These are phyloP conservation scores for Trametes gibbosa DNA, from an alignment of 768 basidiomycete species.

Conservation along the genomic window DNA sequence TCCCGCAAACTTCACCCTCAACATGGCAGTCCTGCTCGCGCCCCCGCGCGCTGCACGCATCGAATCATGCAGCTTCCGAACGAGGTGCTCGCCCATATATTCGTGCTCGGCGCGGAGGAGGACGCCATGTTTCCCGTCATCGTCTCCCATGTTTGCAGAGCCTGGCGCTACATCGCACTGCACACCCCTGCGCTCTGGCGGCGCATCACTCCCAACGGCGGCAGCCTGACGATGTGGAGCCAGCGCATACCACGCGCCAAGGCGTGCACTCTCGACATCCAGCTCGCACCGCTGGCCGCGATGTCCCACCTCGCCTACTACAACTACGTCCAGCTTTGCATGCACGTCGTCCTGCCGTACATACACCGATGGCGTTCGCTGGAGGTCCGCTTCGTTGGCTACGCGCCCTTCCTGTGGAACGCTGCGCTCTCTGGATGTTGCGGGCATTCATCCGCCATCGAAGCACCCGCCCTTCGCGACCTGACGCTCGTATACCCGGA, in stretches of 20 bases:
- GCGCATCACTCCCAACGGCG: constrained; percentile 49
- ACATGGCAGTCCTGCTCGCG: background rate
- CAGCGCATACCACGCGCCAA: constrained; percentile 59
- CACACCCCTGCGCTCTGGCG: constrained; percentile 66
- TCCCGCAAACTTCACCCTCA: constrained; percentile 2
- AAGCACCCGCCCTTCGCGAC: constrained; percentile 48
- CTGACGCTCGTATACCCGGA: constrained; percentile 55
- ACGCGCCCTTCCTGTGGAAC: constrained; percentile 67
- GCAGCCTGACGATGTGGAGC: constrained; percentile 55
- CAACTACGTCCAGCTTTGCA: constrained; percentile 51
- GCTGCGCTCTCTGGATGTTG: constrained; percentile 58
- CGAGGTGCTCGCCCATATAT: constrained; percentile 64
- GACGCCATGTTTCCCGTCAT: constrained; percentile 56
- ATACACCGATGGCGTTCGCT: constrained; percentile 62
- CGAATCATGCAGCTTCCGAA: constrained; percentile 57
- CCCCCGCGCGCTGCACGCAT: constrained; percentile 32
- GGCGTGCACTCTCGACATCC: constrained; percentile 60
- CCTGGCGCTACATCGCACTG: constrained; percentile 61
- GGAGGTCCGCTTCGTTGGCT: constrained; percentile 50
- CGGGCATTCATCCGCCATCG: constrained; percentile 31
- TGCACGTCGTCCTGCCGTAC: constrained; percentile 51
- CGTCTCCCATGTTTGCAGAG: constrained; percentile 67
- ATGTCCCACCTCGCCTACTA: constrained; percentile 13
- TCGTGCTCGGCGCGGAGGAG: constrained; percentile 55
- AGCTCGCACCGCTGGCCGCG: constrained; percentile 32